phyloP scores from a whole-genome alignment of 139 green algal genomes.

The Chlamydomonas urium region DNA sequence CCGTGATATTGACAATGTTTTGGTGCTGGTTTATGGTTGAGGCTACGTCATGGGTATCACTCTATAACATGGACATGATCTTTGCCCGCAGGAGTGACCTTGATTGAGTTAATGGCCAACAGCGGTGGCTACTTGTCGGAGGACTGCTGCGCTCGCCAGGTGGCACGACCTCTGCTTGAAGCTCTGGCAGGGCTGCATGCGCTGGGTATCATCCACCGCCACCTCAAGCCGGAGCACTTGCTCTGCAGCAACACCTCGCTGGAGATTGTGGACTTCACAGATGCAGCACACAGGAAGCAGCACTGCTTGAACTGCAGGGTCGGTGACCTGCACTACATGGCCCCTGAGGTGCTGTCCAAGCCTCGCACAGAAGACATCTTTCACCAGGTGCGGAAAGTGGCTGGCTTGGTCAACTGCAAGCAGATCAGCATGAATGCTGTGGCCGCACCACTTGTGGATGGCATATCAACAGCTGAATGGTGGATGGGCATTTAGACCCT shows the following conservation, averaged over 20 bases:
- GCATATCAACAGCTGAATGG: too few species aligned
- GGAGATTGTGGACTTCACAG: constrained; percentile 14
- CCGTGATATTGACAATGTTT: neutral
- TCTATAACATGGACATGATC: neutral
- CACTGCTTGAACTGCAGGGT: neutral
- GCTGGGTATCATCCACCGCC: constrained; percentile 13
- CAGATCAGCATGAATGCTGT: too few species aligned
- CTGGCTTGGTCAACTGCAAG: too few species aligned
- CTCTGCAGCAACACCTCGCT: constrained; percentile 4
- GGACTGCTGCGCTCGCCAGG: neutral
- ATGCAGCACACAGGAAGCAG: neutral
- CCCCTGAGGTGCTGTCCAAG: constrained; percentile 54
- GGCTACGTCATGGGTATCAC: neutral
- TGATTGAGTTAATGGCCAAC: constrained; percentile 11
- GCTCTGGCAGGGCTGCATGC: constrained; percentile 15
- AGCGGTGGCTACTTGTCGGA: neutral
- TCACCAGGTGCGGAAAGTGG: constrained; percentile 40
- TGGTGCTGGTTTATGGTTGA: neutral
- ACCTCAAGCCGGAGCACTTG: constrained; percentile 21
- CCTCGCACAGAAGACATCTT: constrained; percentile 55
- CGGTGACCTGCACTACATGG: constrained; percentile 18
- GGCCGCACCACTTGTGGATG: too few species aligned
- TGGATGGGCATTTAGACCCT: too few species aligned
- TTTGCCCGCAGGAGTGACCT: constrained; percentile 1
- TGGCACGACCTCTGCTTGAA: constrained; percentile 3